Evolutionary conservation across 805 yeast genomes (phyloP), one percentile per base, ranked within the genome.

Genomic region (Metschnikowia kofuensis): DNA sequence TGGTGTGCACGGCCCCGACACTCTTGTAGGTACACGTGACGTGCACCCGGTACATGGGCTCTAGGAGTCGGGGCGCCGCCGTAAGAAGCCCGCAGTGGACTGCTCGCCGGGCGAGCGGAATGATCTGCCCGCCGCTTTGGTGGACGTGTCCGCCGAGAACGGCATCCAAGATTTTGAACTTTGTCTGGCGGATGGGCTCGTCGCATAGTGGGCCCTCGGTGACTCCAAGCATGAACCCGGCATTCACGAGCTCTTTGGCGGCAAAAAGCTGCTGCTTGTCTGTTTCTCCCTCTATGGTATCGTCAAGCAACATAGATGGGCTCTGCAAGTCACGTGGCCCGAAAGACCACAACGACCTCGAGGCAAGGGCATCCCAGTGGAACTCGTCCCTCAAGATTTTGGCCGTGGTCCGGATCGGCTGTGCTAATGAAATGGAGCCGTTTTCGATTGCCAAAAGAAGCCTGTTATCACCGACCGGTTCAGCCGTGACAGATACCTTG

Each of bases 151-250:
- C 66, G 6, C 85, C 75, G 3, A 87, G 59, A 0, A 70, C 68
- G 0, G 81, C 79, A 48, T 84, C 88, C 41, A 89, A 72, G 37
- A 94, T 75, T 47, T 82, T 80, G 65, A 94, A 89, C 53, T 79
- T 82, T 6, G 84, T 80, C 46, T 83, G 78, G 45, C 87, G 69
- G 7, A 94, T 74, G 0, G 87, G 84, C 61, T 89, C 97, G 51
- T 87, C 96, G 52, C 95, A 83, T n/a, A 94, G 70, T 0, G 99
- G 99, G 0, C 99, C 99, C 58, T 88, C 96, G 48, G 81, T 74
- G 0, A 80, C 74, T 2, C 86, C 85, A 94, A 96, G 87, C 57
- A 79, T 77, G 67, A 92, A 94, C 0, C 98, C 99, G 55, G 84
- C 85, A 2, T 72, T 67, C 1, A 91, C 76, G 2, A 81, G 71